A percentile compares a stretch with the other conserved stretches of the same genome.
Conservation (phyloP, 2,329 filamentous ascomycete species). For the Ceratocystis cubensis region DNA sequence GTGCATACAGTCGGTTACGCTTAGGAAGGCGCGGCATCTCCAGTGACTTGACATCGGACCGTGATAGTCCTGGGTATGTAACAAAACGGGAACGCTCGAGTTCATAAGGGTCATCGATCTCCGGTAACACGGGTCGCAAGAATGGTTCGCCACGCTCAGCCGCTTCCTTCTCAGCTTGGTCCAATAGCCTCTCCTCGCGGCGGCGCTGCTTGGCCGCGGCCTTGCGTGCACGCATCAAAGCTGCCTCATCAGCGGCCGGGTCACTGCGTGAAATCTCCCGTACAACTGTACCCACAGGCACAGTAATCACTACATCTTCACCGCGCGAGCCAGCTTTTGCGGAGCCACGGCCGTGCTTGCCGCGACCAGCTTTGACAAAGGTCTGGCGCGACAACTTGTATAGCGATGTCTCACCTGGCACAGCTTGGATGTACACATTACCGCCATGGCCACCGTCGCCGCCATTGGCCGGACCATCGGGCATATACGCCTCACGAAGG, state of each 20-base stretch:
- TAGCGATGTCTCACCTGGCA: slow-evolving; percentile 79
- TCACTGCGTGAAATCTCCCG: slow-evolving; percentile 70
- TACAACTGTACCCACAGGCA: slow-evolving; percentile 85
- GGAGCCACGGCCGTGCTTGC: slow-evolving; percentile 67
- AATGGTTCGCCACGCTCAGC: slow-evolving; percentile 21
- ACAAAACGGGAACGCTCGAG: slow-evolving; percentile 62
- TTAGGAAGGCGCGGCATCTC: slow-evolving; percentile 40
- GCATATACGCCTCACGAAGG: slow-evolving; percentile 76
- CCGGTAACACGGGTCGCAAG: slow-evolving; percentile 15
- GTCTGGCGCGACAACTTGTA: slow-evolving; percentile 77
- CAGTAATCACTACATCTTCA: slow-evolving; percentile 75
- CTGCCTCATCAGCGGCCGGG: slow-evolving; percentile 54
- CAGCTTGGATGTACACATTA: slow-evolving; percentile 86
- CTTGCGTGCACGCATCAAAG: slow-evolving; percentile 28
- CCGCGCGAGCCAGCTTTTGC: slow-evolving; percentile 64
- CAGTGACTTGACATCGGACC: slow-evolving; percentile 50
- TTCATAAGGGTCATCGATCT: slow-evolving; percentile 29
- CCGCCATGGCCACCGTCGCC: slow-evolving; percentile 88
- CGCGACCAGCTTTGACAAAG: slow-evolving; percentile 59
- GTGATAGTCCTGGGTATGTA: slow-evolving; percentile 64
- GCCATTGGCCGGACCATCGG: slow-evolving; percentile 82
- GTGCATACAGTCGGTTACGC: slow-evolving; percentile 45
- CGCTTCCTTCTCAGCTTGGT: slow-evolving; percentile 25
- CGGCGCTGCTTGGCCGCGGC: slow-evolving; percentile 28
- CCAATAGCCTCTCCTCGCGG: slow-evolving; percentile 28